These are phyloP conservation scores for Actinomucor elegans DNA, from an alignment of 371 early-diverging fungal genomes.

Conservation along the genomic window DNA sequence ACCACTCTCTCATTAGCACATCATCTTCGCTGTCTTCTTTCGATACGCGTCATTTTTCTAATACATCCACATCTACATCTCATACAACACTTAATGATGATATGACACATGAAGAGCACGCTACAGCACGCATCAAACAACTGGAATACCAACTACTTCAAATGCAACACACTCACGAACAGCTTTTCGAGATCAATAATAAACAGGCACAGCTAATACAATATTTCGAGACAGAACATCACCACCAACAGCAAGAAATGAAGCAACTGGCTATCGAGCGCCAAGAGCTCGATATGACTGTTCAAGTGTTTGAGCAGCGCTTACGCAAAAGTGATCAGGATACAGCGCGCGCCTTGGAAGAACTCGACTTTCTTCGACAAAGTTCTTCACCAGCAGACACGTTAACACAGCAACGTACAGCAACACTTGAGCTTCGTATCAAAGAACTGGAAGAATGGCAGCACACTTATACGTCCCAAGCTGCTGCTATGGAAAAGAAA, in stretches of 20 bases:
- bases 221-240: not conserved
- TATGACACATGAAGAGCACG: conserved; percentile 5
- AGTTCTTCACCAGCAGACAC: not conserved
- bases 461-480: conserved; percentile 1
- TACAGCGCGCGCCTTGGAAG: not conserved
- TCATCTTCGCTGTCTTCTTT: no score
- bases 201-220: not conserved
- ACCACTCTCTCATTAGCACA: no score
- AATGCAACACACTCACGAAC: not conserved
- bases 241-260: not conserved
- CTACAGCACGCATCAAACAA: conserved; percentile 8
- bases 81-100: not conserved
- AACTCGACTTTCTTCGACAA: not conserved
- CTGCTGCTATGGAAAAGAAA: not conserved
- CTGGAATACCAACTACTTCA: conserved; percentile 12
- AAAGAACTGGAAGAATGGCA: conserved; percentile 11
- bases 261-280: not conserved
- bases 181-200: not conserved
- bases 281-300: not conserved
- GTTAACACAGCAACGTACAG: not conserved
- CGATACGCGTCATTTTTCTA: no score
- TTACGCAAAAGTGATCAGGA: not conserved
- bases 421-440: conserved; percentile 4
- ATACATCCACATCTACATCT: not conserved
- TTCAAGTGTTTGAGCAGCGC: not conserved